Base-by-base conservation (phyloP, 2,329 filamentous ascomycete genomes). In the Colletotrichum shisoi region DNA sequence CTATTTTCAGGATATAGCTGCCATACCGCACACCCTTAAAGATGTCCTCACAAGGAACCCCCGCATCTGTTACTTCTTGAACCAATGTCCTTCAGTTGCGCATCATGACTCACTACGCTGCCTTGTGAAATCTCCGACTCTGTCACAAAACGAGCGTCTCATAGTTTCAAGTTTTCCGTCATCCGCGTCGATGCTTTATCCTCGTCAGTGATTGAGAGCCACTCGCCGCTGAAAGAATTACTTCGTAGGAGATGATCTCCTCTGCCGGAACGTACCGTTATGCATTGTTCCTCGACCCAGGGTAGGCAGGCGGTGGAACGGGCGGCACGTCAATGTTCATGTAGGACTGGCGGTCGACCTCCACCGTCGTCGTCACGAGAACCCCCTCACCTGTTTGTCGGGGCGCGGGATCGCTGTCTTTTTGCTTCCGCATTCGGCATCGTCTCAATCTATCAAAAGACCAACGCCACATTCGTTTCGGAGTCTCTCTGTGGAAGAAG, bases 81-180 rank as follows among this genome's bases (percentile, higher is more conserved):
- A 42, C 4, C 39, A 6, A 17, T 5, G 39, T 5, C 39, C 39
- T 42, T 5, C 39, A 4, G 6, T 17, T 42, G 39, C 39, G 39
- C 39, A 42, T 42, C 53, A 42, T 59, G 62, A 71, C 69, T 59
- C 39, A 42, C 17, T 15, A 42, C 39, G 39, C 39, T 42, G 39
- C 39, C 39, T 42, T 42, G 39, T 40, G 13, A 40, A 40, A 15
- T 42, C 39, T 42, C 39, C 17, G 7, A 42, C 3, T 17, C 39
- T 42, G 13, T 42, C 39, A 42, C 39, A 17, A 42, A 4, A 21
- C n/a, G 7, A 45, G 42, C 42, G 5, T 45, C 42, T 45, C n/a
- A 17, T 45, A 12, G 42, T 45, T 44, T 19, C 40, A 44, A 44
- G 42, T 45, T 45, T 11, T 45, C n/a, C 2, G 12, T 6, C 42